A percentile compares a stretch with the other conserved stretches of the same genome.
Conservation (phyloP, 169 alveolate genomes). For the Eimeria necatrix region DNA sequence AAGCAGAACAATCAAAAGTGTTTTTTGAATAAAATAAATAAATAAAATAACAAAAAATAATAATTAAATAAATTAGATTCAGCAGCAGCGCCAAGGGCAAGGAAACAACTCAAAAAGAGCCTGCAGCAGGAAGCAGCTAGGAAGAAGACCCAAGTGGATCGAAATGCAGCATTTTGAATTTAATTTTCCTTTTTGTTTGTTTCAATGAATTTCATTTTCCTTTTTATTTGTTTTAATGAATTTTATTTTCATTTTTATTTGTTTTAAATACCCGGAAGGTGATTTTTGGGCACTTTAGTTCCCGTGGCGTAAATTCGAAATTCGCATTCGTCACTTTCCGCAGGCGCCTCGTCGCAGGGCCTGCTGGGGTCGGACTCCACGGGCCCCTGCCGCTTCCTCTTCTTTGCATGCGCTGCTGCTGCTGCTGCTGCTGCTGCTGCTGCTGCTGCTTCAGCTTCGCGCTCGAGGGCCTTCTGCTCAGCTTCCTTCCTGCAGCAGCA, state of each 20-base stretch:
- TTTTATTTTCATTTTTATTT: neutral
- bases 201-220: no score
- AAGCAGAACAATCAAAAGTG: neutral
- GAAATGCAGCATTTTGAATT: neutral
- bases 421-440: slow-evolving; percentile 36
- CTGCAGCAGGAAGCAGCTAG: neutral
- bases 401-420: slow-evolving; percentile 34
- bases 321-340: neutral
- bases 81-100: neutral
- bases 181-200: neutral
- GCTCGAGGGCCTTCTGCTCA: neutral
- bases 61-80: neutral
- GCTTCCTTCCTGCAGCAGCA: slow-evolving; percentile 1
- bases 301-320: slow-evolving; percentile 44
- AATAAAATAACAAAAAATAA: neutral
- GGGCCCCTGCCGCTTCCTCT: neutral
- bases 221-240: neutral
- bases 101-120: no score
- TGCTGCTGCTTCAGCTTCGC: slow-evolving; percentile 16
- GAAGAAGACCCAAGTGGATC: neutral
- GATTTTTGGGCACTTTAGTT: slow-evolving; percentile 34
- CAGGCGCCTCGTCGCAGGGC: neutral
- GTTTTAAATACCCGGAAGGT: neutral
- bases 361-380: slow-evolving; percentile 33
- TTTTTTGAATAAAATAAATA: neutral